Conservation (phyloP, 1,284 basidiomycete genomes). For the Anthracocystis walkeri region DNA sequence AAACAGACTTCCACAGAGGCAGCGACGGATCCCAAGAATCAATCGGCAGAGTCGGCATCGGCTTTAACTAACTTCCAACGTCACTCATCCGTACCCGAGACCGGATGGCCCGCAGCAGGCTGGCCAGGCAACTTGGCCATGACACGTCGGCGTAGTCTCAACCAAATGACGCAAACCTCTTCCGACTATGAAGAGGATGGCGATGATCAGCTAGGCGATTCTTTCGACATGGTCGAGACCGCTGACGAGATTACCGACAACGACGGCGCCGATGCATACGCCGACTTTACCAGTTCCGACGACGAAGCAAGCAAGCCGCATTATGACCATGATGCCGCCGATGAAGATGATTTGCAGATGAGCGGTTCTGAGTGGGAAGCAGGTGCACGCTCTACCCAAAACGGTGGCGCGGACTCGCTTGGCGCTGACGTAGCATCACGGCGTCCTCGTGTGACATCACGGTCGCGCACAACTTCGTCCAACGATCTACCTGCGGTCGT, state of each 20-base stretch:
- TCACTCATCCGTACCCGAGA: conserved; percentile 49
- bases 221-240: conserved; percentile 23
- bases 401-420: not conserved
- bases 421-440: conserved; percentile 4
- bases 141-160: conserved; percentile 42
- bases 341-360: conserved; percentile 48
- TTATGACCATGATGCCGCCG: conserved; percentile 32
- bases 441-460: conserved; percentile 6
- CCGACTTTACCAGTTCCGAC: conserved; percentile 31
- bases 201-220: conserved; percentile 27
- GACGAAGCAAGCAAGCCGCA: conserved; percentile 15
- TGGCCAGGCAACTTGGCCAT: conserved; percentile 40
- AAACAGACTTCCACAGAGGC: conserved; percentile 2
- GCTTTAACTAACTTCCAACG: conserved; percentile 29
- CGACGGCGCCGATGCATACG: conserved; percentile 20
- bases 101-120: conserved; percentile 31
- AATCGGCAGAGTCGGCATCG: conserved; percentile 5
- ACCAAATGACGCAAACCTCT: conserved; percentile 29
- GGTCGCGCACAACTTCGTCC: conserved; percentile 14
- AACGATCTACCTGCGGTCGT: conserved; percentile 72
- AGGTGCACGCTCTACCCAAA: conserved; percentile 1
- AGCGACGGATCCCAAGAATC: not conserved
- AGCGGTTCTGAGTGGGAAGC: conserved; percentile 50
- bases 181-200: conserved; percentile 52
- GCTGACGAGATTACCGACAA: conserved; percentile 18